Evolutionary conservation across 108 stramenopile species (phyloP).

Genomic region (Stephanodiscus minutulus): DNA sequence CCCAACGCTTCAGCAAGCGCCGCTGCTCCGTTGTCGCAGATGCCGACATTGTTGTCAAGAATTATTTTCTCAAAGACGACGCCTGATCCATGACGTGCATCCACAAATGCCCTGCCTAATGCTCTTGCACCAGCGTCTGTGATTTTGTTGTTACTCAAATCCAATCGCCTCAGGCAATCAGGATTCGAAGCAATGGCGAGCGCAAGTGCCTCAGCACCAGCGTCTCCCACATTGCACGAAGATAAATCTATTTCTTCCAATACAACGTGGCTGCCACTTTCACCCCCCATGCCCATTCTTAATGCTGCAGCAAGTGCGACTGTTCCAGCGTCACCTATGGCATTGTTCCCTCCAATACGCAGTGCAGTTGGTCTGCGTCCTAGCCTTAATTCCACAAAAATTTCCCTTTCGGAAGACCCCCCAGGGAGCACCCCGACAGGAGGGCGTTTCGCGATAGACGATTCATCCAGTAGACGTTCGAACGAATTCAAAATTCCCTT

Average conservation of each 20-base stretch:
- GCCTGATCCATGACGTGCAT: slow-evolving; percentile 2
- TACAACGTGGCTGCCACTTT: slow-evolving; percentile 20
- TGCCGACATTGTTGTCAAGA: slow-evolving; percentile 66
- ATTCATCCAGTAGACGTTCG: slow-evolving; percentile 5
- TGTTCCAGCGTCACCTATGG: slow-evolving; percentile 74
- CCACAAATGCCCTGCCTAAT: slow-evolving; percentile 54
- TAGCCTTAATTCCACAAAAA: not conserved
- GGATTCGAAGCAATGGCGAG: slow-evolving; percentile 64
- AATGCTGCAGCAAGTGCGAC: slow-evolving; percentile 82
- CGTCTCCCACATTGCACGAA: slow-evolving; percentile 70
- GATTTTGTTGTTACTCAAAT: slow-evolving; percentile 80
- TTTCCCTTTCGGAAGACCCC: no score
- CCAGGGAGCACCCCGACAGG: no score
- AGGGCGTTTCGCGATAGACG: not conserved
- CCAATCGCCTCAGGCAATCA: slow-evolving; percentile 55
- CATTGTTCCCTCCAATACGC: slow-evolving; percentile 63
- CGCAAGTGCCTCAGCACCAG: slow-evolving; percentile 75
- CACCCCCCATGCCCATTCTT: slow-evolving; percentile 39
- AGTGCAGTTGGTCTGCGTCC: slow-evolving; percentile 38
- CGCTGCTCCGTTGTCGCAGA: slow-evolving; percentile 63
- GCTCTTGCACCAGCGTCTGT: slow-evolving; percentile 67
- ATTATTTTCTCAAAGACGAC: slow-evolving; percentile 49
- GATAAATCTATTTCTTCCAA: slow-evolving; percentile 75
- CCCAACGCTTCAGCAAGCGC: slow-evolving; percentile 60
- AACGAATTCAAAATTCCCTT: slow-evolving; percentile 45